Conservation (phyloP, 441 rosid species). For the Capsella rubella region DNA sequence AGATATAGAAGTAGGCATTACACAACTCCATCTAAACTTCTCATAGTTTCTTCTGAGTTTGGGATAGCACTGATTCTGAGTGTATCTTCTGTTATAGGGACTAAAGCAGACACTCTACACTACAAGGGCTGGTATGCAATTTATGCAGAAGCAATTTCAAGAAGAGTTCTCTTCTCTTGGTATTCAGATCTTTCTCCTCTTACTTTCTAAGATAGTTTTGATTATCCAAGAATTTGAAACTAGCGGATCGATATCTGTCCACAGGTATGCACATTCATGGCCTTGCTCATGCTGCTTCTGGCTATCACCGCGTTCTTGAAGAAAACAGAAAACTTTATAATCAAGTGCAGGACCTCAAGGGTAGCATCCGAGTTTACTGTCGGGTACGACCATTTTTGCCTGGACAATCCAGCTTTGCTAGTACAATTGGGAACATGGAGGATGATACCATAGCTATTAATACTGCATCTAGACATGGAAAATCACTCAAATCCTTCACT, state of each 20-base stretch:
- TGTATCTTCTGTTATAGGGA: slow-evolving; percentile 51
- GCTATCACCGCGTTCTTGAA: slow-evolving; percentile 85
- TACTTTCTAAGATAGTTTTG: slow-evolving; percentile 22
- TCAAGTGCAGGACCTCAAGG: slow-evolving; percentile 95
- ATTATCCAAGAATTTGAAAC: slow-evolving; percentile 13
- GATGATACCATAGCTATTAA: slow-evolving; percentile 70
- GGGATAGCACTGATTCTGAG: slow-evolving; percentile 18
- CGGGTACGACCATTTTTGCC: slow-evolving; percentile 91
- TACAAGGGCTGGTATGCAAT: slow-evolving; percentile 91
- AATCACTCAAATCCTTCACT: slow-evolving; percentile 73
- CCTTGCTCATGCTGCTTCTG: slow-evolving; percentile 86
- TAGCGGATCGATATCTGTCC: slow-evolving; percentile 30
- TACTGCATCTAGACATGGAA: slow-evolving; percentile 81
- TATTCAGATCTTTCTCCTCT: slow-evolving; percentile 39
- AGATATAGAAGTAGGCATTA: slow-evolving; percentile 65
- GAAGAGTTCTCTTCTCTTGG: slow-evolving; percentile 89
- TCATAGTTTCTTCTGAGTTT: slow-evolving; percentile 22
- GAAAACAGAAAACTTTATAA: slow-evolving; percentile 92
- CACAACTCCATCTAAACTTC: slow-evolving; percentile 16
- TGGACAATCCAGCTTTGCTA: slow-evolving; percentile 67
- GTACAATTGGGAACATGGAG: slow-evolving; percentile 72
- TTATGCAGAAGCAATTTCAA: slow-evolving; percentile 81
- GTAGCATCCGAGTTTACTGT: slow-evolving; percentile 96
- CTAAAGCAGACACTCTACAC: slow-evolving; percentile 66
- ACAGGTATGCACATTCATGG: slow-evolving; percentile 83